Evolutionary conservation across 306 rosid species (phyloP), one percentile per base, ranked within the genome.

Genomic region (Vicia villosa): DNA sequence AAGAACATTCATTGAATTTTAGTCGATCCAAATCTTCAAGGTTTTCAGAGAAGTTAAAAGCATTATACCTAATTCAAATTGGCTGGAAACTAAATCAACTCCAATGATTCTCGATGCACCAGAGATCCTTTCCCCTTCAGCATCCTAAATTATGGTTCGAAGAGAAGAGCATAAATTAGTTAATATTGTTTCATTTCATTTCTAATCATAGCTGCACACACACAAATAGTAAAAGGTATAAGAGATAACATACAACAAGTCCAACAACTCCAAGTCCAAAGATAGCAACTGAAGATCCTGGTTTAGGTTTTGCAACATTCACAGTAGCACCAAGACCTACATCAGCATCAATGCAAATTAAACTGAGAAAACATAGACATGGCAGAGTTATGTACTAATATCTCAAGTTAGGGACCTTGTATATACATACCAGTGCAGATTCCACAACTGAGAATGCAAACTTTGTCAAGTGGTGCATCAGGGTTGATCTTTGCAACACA

Each of bases 231-330:
- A 2, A 3, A 19, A 42, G 5, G 56, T 43, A 42, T 2, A 5
- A 21, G 17, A 67, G 32, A n/a, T 10, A 63, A 74, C 96, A 84
- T 79, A 89, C 98, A n/a, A 95, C 89, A 64, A 92, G 95, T 36
- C 98, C 98, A 65, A 92, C 96, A 61, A 96, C 98, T 26, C 98
- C 98, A 55, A 89, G 83, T 60, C 98, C 96, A 19, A 92, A 92
- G 54, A 92, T 40, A 16, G 96, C 98, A 51, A 92, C 95, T 32
- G 95, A 77, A 17, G 87, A 82, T 22, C 98, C 98, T 14, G 87
- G 86, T 54, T 84, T 83, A 0, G 98, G 98, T 73, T 86, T 92
- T 12, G 98, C 98, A 69, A 92, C 98, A 76, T 92, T 92, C 56
- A 92, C 6, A 42, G 96, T 86, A 14, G 98, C 98, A 65, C 98